phyloP scores from a whole-genome alignment of 2,329 filamentous ascomycete genomes.

The Aspergillus fructus region DNA sequence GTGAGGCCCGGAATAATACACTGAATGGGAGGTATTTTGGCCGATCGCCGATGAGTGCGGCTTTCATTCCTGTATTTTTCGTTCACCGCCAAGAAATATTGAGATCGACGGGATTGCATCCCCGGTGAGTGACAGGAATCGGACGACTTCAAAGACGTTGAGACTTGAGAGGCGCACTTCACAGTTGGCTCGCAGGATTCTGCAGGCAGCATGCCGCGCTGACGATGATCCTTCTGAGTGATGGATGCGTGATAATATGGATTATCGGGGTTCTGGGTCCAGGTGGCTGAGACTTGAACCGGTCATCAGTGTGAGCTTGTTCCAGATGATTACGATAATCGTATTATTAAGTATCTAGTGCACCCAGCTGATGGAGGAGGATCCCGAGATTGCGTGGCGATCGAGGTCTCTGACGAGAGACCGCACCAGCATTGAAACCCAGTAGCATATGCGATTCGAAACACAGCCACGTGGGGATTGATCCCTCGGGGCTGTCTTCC shows the following conservation, averaged over 20 bases:
- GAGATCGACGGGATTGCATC: background rate
- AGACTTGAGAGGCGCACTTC: too few species aligned
- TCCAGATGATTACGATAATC: conserved; percentile 1
- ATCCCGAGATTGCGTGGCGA: background rate
- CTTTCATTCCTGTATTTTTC: background rate
- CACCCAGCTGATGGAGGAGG: background rate
- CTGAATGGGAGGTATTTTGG: background rate
- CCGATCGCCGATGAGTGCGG: background rate
- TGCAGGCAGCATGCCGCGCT: background rate
- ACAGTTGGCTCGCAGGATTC: background rate
- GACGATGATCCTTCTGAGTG: background rate
- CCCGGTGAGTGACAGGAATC: too few species aligned
- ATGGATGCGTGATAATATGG: background rate
- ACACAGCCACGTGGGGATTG: conserved; percentile 8
- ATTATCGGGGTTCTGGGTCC: background rate
- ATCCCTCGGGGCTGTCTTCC: background rate
- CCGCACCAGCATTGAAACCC: background rate
- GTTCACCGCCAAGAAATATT: background rate
- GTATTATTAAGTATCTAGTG: background rate
- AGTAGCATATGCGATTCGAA: conserved; percentile 1
- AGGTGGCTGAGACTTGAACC: background rate
- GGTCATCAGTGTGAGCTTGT: conserved; percentile 6
- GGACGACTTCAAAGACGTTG: too few species aligned
- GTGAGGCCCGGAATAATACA: background rate
- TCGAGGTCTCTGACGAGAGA: background rate